Percentiles rank a stretch among this genome's conserved stretches.
Evolutionary conservation across 2,329 filamentous ascomycete genomes (phyloP).

Genomic region (Beauveria sp.): DNA sequence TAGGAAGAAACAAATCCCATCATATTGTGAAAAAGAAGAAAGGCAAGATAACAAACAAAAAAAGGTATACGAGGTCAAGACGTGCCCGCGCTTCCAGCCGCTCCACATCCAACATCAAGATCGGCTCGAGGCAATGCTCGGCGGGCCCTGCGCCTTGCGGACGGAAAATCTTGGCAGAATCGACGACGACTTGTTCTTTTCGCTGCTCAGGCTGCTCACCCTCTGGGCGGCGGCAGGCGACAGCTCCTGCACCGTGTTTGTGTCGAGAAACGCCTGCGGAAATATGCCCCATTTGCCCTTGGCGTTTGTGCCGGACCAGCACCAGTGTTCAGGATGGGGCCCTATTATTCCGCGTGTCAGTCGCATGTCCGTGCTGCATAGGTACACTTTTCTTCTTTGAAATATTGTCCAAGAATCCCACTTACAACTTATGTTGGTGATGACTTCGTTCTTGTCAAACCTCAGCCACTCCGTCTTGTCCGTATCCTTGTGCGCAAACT

Average conservation of each 20-base stretch:
- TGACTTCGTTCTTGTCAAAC: slow-evolving; percentile 59
- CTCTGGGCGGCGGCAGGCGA: slow-evolving; percentile 20
- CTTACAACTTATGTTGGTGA: slow-evolving; percentile 56
- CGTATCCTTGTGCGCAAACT: slow-evolving; percentile 37
- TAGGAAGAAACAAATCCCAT: too few relatives aligned
- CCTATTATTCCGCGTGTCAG: slow-evolving; percentile 23
- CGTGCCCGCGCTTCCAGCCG: too few relatives aligned
- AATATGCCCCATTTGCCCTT: slow-evolving; percentile 48
- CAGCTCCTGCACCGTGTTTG: slow-evolving; percentile 34
- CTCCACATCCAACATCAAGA: slow-evolving; percentile 14
- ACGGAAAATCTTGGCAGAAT: slow-evolving; percentile 29
- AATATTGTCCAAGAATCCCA: slow-evolving; percentile 10
- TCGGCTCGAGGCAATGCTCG: slow-evolving; percentile 23
- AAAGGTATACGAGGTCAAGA: background rate
- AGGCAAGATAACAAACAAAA: too few relatives aligned
- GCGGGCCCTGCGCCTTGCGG: slow-evolving; percentile 18
- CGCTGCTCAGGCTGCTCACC: slow-evolving; percentile 24
- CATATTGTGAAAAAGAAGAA: too few relatives aligned
- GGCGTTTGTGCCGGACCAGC: slow-evolving; percentile 46
- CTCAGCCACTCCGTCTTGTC: slow-evolving; percentile 41
- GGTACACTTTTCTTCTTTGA: background rate
- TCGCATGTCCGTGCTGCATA: background rate
- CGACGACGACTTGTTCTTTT: slow-evolving; percentile 26
- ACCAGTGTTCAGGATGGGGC: slow-evolving; percentile 44
- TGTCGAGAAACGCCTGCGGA: slow-evolving; percentile 41